Percentiles rank a stretch among this genome's conserved stretches.
Conservation (phyloP, 2,329 filamentous ascomycete species). For the Aspergillus sp. region DNA sequence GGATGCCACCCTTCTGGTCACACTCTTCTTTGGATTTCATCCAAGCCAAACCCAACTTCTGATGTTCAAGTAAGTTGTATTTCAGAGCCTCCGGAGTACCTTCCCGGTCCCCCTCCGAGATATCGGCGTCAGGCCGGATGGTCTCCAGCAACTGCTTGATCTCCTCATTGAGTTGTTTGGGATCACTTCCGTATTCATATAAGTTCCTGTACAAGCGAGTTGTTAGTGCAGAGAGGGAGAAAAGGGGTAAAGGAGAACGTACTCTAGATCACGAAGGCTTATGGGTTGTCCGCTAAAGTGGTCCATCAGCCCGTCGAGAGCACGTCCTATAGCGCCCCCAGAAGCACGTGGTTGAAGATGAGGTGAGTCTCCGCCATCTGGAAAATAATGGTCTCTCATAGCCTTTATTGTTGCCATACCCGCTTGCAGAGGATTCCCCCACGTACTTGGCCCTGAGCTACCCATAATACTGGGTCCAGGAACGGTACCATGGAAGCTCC, state of each 20-base stretch:
- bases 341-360: background rate
- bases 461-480: conserved; percentile 11
- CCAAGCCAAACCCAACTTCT: conserved; percentile 78
- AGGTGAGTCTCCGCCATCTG: background rate
- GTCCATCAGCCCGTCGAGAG: background rate
- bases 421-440: conserved; percentile 24
- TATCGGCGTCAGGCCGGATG: conserved; percentile 72
- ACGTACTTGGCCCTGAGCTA: conserved; percentile 14
- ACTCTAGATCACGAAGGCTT: conserved; percentile 20
- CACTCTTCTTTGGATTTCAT: conserved; percentile 75
- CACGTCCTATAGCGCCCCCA: background rate
- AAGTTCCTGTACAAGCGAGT: conserved; percentile 19
- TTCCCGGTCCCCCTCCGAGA: conserved; percentile 65
- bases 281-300: background rate
- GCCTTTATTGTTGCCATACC: conserved; percentile 27
- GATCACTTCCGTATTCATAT: conserved; percentile 44
- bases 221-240: conserved; percentile 3
- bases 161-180: conserved; percentile 64
- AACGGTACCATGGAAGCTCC: background rate
- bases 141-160: conserved; percentile 72
- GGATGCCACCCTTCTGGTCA: conserved; percentile 72
- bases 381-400: conserved; percentile 10
- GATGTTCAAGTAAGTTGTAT: conserved; percentile 76
- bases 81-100: conserved; percentile 72
- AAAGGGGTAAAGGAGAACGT: background rate